Percentiles rank a stretch among this genome's conserved stretches.
Evolutionary conservation across 305 asterid genomes (phyloP).

Genomic region (Solanum chacoense): DNA sequence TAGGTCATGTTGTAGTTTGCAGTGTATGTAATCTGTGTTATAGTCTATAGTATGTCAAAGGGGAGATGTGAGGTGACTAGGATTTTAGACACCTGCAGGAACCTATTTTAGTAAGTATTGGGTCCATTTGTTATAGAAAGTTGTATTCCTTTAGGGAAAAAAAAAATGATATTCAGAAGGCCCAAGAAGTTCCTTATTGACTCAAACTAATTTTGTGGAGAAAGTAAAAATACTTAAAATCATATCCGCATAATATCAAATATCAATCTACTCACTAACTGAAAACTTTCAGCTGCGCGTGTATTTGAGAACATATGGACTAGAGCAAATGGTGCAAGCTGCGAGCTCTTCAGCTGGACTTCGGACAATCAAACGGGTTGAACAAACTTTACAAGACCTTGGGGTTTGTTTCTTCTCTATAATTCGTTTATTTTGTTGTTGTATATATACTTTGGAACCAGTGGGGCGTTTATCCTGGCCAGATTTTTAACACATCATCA

Average conservation of each 20-base stretch:
- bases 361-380: slow-evolving; percentile 86
- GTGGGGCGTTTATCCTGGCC: not conserved
- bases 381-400: slow-evolving; percentile 94
- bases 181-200: not conserved
- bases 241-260: not conserved
- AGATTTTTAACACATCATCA: not conserved
- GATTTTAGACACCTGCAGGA: not conserved
- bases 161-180: not conserved
- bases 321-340: slow-evolving; percentile 97
- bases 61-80: not conserved
- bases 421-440: not conserved
- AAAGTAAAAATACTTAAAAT: not conserved
- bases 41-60: not conserved
- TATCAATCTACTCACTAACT: slow-evolving; percentile 9
- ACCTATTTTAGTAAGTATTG: not conserved
- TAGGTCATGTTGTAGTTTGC: not conserved
- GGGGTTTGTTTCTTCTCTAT: slow-evolving; percentile 59
- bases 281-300: slow-evolving; percentile 70
- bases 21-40: not conserved
- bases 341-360: slow-evolving; percentile 98
- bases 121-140: not conserved
- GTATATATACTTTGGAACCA: not conserved
- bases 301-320: slow-evolving; percentile 75
- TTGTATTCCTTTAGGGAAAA: not conserved
- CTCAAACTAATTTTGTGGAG: not conserved